These are phyloP conservation scores for Verticillium dahliae DNA, from an alignment of 2,329 filamentous ascomycete genomes.

Conservation along the genomic window DNA sequence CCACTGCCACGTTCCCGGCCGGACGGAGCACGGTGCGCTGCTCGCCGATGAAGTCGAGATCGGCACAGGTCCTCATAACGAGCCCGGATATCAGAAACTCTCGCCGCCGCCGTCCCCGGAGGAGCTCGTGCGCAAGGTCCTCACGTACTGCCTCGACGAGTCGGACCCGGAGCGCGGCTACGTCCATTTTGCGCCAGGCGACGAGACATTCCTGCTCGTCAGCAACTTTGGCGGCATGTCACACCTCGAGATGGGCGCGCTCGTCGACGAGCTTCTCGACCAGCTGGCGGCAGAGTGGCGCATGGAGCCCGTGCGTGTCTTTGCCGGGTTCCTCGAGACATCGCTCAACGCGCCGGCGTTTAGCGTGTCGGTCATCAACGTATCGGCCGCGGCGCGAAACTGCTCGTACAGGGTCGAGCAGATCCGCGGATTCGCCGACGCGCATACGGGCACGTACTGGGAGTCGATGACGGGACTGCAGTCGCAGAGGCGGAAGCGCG, in stretches of 20 bases:
- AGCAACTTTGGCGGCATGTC: constrained; percentile 57
- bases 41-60: constrained; percentile 49
- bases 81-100: constrained; percentile 53
- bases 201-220: constrained; percentile 46
- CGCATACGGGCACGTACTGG: constrained; percentile 51
- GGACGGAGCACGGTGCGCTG: constrained; percentile 40
- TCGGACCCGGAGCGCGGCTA: constrained; percentile 43
- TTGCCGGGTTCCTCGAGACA: constrained; percentile 61
- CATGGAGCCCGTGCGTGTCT: constrained; percentile 46
- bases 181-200: constrained; percentile 36
- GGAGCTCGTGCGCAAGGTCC: constrained; percentile 48
- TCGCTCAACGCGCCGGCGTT: constrained; percentile 68
- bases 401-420: constrained; percentile 41
- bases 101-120: constrained; percentile 42
- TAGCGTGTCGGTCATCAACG: constrained; percentile 59
- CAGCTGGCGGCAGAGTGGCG: constrained; percentile 41
- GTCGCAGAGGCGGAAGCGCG: constrained; percentile 24
- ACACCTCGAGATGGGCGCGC: constrained; percentile 47
- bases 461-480: constrained; percentile 45
- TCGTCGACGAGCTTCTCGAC: constrained; percentile 45
- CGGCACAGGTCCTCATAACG: constrained; percentile 63
- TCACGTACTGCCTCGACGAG: constrained; percentile 54
- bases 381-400: constrained; percentile 38
- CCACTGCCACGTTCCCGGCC: constrained; percentile 53
- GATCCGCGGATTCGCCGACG: constrained; percentile 59